These are phyloP conservation scores for Rubia peregrina DNA, from an alignment of 305 asterid genomes.

Conservation along the genomic window DNA sequence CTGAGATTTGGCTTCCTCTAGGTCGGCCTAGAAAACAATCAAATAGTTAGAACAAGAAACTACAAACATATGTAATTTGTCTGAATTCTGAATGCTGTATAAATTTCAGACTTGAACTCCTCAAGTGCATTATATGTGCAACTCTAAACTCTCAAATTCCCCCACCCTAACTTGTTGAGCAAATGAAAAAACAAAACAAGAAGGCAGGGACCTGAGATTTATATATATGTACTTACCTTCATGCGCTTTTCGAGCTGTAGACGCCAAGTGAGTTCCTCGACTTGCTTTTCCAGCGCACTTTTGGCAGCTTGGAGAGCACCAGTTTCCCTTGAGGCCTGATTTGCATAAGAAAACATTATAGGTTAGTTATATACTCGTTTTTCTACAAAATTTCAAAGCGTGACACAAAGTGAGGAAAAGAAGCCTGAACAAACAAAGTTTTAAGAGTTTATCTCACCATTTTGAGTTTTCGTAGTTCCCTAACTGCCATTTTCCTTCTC, in stretches of 20 bases:
- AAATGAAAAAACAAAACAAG: background rate
- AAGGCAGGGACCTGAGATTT: background rate
- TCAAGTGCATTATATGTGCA: background rate
- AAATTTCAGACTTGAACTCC: background rate
- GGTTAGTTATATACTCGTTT: background rate
- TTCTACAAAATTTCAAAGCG: background rate
- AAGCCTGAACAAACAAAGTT: background rate
- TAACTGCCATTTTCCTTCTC: slow-evolving; percentile 41
- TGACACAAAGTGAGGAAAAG: background rate
- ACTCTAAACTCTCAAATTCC: background rate
- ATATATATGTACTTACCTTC: slow-evolving; percentile 37
- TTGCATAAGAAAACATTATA: slow-evolving; percentile 6
- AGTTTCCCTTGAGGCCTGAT: slow-evolving; percentile 81
- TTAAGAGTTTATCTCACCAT: slow-evolving; percentile 41
- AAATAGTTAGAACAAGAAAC: background rate
- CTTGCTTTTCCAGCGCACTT: slow-evolving; percentile 59
- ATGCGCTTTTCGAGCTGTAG: slow-evolving; percentile 61
- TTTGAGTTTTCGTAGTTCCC: slow-evolving; percentile 51
- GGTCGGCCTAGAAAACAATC: slow-evolving; percentile 20
- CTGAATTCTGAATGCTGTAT: background rate
- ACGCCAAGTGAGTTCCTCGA: slow-evolving; percentile 58
- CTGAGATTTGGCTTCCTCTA: slow-evolving; percentile 29
- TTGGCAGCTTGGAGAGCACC: slow-evolving; percentile 85
- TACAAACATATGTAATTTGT: background rate
- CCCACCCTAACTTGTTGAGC: background rate